Base-by-base conservation (phyloP, 106 monocot species). In the Apostasia shenzhenica region DNA sequence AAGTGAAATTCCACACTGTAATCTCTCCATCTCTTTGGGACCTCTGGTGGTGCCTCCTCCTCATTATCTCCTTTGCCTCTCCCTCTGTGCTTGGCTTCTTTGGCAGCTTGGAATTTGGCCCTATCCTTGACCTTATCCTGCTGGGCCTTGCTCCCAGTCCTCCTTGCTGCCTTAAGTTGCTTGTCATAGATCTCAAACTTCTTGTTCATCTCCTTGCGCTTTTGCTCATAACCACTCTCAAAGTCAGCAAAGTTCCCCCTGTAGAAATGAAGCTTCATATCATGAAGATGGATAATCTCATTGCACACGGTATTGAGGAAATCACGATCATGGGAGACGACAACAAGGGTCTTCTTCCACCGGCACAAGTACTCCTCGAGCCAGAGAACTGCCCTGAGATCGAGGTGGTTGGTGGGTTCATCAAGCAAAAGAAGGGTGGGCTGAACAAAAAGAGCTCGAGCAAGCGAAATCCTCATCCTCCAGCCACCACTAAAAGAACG, bases 271-370 rank as follows among this genome's bases (percentile, higher is more conserved):
- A 97, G 75, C 69, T 92, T 89, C 59, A 84, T 63, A 48, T 92
- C 97, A 67, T 97, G 92, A 8, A 97, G 81, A 48, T 97, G 97
- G 9, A 92, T 87, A 47, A 97, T 90, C 66, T 97, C 92, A 1
- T 61, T 83, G 81, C 86, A 87, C 2, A 97, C 92, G 1, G 85
- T 83, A 68, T 97, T 97, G 38, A 95, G 76, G 73, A 97, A 97
- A 70, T 97, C 92, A 0, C 92, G 86, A 47, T 92, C 97, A 45
- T 97, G 92, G 42, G 97, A 97, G 46, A 97, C 97, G 9, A 97
- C 92, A 0, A 97, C 84, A 55, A 97, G 67, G 2, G 97, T 97
- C 82, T 97, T 97, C 87, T 97, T 97, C 97, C 97, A 97, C 14
- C 92, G 77, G 41, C 81, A 84, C 57, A 97, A 77, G 68, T 97